Evolutionary conservation across 345 rosid species (phyloP).

Genomic region (Syzygium oleosum): DNA sequence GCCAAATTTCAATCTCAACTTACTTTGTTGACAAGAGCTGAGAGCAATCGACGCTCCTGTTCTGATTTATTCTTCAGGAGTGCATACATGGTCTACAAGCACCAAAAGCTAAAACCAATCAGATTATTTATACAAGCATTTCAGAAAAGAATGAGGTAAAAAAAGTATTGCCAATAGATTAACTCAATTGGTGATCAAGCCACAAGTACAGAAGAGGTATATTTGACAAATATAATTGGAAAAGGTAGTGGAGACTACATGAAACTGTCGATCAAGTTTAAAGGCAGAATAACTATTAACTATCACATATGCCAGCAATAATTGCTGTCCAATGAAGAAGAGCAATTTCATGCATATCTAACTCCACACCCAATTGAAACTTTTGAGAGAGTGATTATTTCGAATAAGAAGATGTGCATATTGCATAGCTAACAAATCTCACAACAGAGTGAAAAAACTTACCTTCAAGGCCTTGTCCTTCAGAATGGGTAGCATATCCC

Average conservation of each 20-base stretch:
- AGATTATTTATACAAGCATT: background rate
- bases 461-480: slow-evolving; percentile 94
- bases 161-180: background rate
- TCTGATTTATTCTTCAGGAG: slow-evolving; percentile 84
- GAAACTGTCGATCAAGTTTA: background rate
- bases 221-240: background rate
- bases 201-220: background rate
- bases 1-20: slow-evolving; percentile 6
- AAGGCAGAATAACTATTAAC: background rate
- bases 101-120: background rate
- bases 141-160: background rate
- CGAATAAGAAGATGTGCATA: background rate
- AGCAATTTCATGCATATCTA: background rate
- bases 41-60: slow-evolving; percentile 83
- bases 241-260: background rate
- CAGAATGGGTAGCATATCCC: slow-evolving; percentile 72
- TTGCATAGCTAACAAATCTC: background rate
- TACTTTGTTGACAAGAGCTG: slow-evolving; percentile 87
- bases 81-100: slow-evolving; percentile 60
- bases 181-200: background rate
- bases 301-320: background rate
- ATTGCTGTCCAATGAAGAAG: background rate
- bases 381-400: background rate
- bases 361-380: background rate
- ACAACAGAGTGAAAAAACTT: background rate